Evolutionary conservation across 768 basidiomycete genomes (phyloP).

Genomic region (Chlorophyllum brunneum): DNA sequence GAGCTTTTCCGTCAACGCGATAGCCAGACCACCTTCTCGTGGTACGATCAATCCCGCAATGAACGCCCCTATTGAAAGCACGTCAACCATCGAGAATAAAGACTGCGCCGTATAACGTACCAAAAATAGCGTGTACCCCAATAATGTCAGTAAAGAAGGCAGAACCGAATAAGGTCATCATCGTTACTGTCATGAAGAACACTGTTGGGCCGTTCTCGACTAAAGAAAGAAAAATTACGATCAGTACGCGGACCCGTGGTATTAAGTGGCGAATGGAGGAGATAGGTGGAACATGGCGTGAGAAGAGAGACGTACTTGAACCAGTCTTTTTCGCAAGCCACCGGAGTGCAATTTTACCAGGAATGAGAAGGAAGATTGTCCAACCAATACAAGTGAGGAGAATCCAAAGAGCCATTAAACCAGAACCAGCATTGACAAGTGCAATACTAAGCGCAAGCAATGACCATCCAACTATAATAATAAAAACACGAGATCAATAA

Average conservation of each 20-base stretch:
- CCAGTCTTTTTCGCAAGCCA: slow-evolving; percentile 80
- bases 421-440: slow-evolving; percentile 83
- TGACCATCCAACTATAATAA: slow-evolving; percentile 65
- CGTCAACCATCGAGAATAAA: neutral
- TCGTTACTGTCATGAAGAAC: slow-evolving; percentile 83
- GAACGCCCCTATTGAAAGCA: slow-evolving; percentile 58
- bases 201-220: slow-evolving; percentile 80
- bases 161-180: slow-evolving; percentile 77
- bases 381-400: slow-evolving; percentile 79
- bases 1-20: slow-evolving; percentile 89
- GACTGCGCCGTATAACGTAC: slow-evolving; percentile 30
- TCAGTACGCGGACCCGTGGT: neutral
- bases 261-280: neutral
- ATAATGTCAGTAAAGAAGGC: slow-evolving; percentile 94
- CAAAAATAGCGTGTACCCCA: slow-evolving; percentile 90
- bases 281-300: too few species aligned
- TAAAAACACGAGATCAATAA: neutral
- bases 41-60: slow-evolving; percentile 80
- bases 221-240: slow-evolving; percentile 14
- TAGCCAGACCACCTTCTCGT: slow-evolving; percentile 81
- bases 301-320: slow-evolving; percentile 43
- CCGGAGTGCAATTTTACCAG: slow-evolving; percentile 53
- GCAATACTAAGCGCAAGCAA: slow-evolving; percentile 89
- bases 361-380: slow-evolving; percentile 70
- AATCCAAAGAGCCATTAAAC: slow-evolving; percentile 82